Evolutionary conservation across 306 rosid species (phyloP).

Genomic region (Dalbergia oliveri): DNA sequence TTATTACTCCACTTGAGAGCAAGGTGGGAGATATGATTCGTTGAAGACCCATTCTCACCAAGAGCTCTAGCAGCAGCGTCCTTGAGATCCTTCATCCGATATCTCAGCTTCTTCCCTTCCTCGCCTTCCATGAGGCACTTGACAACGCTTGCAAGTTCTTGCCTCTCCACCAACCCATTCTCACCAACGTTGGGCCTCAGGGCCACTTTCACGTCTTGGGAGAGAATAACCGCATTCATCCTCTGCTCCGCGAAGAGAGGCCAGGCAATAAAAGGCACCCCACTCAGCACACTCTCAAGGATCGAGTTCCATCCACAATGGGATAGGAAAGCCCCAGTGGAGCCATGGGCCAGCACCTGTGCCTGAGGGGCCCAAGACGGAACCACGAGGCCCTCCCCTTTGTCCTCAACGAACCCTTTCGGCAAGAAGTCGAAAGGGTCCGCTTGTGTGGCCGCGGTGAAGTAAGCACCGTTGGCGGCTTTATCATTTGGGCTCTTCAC

Average conservation of each 20-base stretch:
- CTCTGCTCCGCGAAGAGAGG: slow-evolving; percentile 83
- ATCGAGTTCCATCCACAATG: slow-evolving; percentile 93
- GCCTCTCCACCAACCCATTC: slow-evolving; percentile 59
- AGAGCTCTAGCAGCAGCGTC: slow-evolving; percentile 57
- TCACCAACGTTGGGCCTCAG: slow-evolving; percentile 47
- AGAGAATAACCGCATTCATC: slow-evolving; percentile 71
- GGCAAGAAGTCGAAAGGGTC: slow-evolving; percentile 66
- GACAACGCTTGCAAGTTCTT: slow-evolving; percentile 61
- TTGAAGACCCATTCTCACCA: slow-evolving; percentile 61
- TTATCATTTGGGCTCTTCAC: slow-evolving; percentile 56
- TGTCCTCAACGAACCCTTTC: slow-evolving; percentile 66
- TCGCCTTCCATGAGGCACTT: slow-evolving; percentile 78
- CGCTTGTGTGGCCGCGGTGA: slow-evolving; percentile 44
- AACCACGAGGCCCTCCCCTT: slow-evolving; percentile 54
- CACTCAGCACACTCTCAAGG: slow-evolving; percentile 65
- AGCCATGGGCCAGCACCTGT: slow-evolving; percentile 61
- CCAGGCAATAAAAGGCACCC: slow-evolving; percentile 83
- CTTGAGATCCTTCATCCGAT: slow-evolving; percentile 63
- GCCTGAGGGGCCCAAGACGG: slow-evolving; percentile 87
- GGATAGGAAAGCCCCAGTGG: slow-evolving; percentile 73
- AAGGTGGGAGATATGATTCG: slow-evolving; percentile 50
- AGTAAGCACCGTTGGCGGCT: slow-evolving; percentile 49
- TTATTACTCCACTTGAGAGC: slow-evolving; percentile 60
- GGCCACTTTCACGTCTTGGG: slow-evolving; percentile 56
- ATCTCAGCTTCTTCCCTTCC: slow-evolving; percentile 71